Conservation (phyloP, 805 yeast species). For the Lachancea lanzarotensis region DNA sequence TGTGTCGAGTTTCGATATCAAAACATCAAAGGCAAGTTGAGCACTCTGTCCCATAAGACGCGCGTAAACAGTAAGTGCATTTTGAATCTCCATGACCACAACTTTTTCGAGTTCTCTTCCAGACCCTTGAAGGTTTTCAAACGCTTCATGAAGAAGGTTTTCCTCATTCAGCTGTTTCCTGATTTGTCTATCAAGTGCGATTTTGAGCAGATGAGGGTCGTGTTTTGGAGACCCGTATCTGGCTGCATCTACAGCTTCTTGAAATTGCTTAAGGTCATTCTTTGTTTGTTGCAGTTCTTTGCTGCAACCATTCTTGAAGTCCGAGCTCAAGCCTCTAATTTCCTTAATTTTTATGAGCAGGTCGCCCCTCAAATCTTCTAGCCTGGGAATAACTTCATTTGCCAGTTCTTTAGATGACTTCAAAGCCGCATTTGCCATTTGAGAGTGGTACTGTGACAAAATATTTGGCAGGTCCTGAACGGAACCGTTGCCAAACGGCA, state of each 20-base stretch:
- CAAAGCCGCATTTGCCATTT: conserved; percentile 52
- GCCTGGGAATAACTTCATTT: conserved; percentile 54
- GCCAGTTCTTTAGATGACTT: conserved; percentile 54
- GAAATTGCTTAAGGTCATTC: conserved; percentile 45
- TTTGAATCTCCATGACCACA: conserved; percentile 80
- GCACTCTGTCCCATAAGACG: conserved; percentile 67
- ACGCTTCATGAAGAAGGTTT: conserved; percentile 82
- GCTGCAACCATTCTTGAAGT: conserved; percentile 70
- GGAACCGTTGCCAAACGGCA: conserved; percentile 73
- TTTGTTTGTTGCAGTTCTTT: conserved; percentile 67
- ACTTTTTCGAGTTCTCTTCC: conserved; percentile 86
- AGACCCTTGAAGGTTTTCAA: conserved; percentile 74
- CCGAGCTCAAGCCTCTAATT: conserved; percentile 73
- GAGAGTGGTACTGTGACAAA: conserved; percentile 57
- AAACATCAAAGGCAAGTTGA: conserved; percentile 57
- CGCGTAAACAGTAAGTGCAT: conserved; percentile 67
- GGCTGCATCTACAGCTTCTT: conserved; percentile 60
- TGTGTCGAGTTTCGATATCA: conserved; percentile 57
- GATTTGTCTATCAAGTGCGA: conserved; percentile 67
- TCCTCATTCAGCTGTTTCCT: conserved; percentile 76
- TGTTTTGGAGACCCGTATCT: conserved; percentile 42
- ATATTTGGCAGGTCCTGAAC: conserved; percentile 76
- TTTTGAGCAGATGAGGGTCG: conserved; percentile 79
- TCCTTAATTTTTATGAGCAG: conserved; percentile 79
- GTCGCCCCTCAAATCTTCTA: conserved; percentile 68